phyloP scores from a whole-genome alignment of 129 eudicot species.

The Scalesia atractyloides region DNA sequence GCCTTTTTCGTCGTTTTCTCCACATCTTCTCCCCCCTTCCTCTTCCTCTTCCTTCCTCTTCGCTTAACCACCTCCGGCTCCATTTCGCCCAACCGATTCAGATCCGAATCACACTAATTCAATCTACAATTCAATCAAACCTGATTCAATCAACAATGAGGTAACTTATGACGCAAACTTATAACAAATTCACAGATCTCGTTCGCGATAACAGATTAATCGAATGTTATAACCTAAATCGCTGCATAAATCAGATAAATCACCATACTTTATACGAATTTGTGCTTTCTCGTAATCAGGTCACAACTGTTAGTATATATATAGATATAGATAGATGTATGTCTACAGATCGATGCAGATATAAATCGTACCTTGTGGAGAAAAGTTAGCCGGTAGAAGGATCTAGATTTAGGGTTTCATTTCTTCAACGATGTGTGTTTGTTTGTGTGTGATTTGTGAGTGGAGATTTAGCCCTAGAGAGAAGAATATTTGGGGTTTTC shows the following conservation, averaged over 20 bases:
- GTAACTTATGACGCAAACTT: neutral
- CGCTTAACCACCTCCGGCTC: slow-evolving; percentile 61
- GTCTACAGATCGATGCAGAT: slow-evolving; percentile 1
- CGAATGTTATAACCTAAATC: slow-evolving; percentile 17
- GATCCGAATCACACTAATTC: slow-evolving; percentile 27
- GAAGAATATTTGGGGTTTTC: slow-evolving; percentile 38
- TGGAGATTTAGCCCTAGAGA: slow-evolving; percentile 32
- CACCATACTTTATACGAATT: neutral
- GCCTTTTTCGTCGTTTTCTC: slow-evolving; percentile 39
- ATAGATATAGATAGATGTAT: too few species aligned
- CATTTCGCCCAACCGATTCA: slow-evolving; percentile 43
- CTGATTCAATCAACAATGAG: slow-evolving; percentile 29
- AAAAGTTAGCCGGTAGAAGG: slow-evolving; percentile 14
- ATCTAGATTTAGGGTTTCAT: slow-evolving; percentile 32
- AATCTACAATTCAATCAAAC: slow-evolving; percentile 29
- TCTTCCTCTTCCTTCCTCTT: slow-evolving; percentile 70
- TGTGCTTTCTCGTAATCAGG: slow-evolving; percentile 10
- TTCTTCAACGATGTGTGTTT: slow-evolving; percentile 14
- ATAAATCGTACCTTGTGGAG: slow-evolving; percentile 23
- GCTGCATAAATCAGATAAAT: slow-evolving; percentile 4
- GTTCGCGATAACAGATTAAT: slow-evolving; percentile 7
- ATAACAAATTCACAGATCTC: slow-evolving; percentile 37
- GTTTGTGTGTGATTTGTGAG: neutral
- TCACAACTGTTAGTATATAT: neutral
- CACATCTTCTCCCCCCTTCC: slow-evolving; percentile 37